These are phyloP conservation scores for Populus tremula DNA, from an alignment of 345 rosid species.

Conservation along the genomic window DNA sequence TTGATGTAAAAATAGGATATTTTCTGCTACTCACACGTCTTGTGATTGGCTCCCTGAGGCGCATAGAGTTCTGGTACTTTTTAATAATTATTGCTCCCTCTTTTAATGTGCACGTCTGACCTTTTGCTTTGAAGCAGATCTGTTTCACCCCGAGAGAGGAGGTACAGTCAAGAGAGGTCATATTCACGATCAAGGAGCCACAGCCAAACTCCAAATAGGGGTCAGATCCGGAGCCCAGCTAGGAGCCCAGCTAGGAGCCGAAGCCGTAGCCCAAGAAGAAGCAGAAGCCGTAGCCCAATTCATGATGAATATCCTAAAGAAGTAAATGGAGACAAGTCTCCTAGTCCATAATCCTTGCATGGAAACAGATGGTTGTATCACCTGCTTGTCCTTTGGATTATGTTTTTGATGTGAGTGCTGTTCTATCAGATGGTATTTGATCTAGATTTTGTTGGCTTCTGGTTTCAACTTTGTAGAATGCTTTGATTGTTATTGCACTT, in stretches of 20 bases:
- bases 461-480: slow-evolving; percentile 2
- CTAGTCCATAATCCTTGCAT: slow-evolving; percentile 47
- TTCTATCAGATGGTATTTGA: slow-evolving; percentile 9
- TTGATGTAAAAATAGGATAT: background rate
- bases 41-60: background rate
- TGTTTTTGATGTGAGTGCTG: background rate
- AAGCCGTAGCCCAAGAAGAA: slow-evolving; percentile 21
- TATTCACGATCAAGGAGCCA: slow-evolving; percentile 56
- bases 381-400: slow-evolving; percentile 5
- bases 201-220: slow-evolving; percentile 53
- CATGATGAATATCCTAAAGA: slow-evolving; percentile 34
- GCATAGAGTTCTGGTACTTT: background rate
- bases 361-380: background rate
- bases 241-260: slow-evolving; percentile 1
- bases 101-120: background rate
- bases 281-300: slow-evolving; percentile 33
- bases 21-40: background rate
- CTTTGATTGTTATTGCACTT: slow-evolving; percentile 5
- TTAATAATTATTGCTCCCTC: background rate
- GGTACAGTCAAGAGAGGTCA: slow-evolving; percentile 31
- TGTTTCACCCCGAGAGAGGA: slow-evolving; percentile 28
- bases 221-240: slow-evolving; percentile 7
- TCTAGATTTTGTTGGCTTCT: slow-evolving; percentile 8
- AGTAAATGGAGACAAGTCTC: slow-evolving; percentile 58
- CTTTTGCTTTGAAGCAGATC: slow-evolving; percentile 29